phyloP scores from a whole-genome alignment of 2,329 filamentous ascomycete species.

The Botrytis tulipae region DNA sequence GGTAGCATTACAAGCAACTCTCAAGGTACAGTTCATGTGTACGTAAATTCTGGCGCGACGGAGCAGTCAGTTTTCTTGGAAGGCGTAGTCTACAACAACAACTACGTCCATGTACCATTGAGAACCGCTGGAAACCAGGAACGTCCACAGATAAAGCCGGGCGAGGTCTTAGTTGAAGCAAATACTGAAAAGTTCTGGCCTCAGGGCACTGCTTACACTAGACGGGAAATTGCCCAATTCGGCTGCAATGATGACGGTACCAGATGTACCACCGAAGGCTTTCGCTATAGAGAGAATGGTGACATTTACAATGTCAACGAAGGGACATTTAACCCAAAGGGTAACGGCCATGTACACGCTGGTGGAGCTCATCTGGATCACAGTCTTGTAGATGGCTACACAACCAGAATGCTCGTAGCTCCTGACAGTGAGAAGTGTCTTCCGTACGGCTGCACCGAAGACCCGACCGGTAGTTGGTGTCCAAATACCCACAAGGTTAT shows the following conservation, averaged over 20 bases:
- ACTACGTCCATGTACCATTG: not conserved
- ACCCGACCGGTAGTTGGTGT: not conserved
- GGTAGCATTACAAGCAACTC: not conserved
- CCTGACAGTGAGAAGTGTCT: not conserved
- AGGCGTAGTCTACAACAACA: not conserved
- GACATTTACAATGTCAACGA: slow-evolving; percentile 2
- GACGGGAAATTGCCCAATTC: not conserved
- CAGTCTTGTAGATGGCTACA: slow-evolving; percentile 1
- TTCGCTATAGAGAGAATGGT: not conserved
- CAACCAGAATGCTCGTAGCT: not conserved
- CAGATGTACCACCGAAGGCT: not conserved
- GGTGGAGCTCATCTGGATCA: slow-evolving; percentile 4
- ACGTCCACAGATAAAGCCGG: not conserved
- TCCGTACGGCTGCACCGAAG: not conserved
- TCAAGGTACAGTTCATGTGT: not conserved
- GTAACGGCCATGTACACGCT: not conserved
- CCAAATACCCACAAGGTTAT: not conserved
- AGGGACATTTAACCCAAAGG: not conserved
- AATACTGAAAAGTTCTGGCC: not conserved
- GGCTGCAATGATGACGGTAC: not conserved
- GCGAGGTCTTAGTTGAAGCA: not conserved
- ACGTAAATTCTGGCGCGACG: not conserved
- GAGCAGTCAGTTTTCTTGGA: not conserved
- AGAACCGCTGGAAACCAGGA: not conserved
- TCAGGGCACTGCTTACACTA: not conserved